These are phyloP conservation scores for Pilatotrama ljubarskyi DNA, from an alignment of 768 basidiomycete genomes.

Conservation along the genomic window DNA sequence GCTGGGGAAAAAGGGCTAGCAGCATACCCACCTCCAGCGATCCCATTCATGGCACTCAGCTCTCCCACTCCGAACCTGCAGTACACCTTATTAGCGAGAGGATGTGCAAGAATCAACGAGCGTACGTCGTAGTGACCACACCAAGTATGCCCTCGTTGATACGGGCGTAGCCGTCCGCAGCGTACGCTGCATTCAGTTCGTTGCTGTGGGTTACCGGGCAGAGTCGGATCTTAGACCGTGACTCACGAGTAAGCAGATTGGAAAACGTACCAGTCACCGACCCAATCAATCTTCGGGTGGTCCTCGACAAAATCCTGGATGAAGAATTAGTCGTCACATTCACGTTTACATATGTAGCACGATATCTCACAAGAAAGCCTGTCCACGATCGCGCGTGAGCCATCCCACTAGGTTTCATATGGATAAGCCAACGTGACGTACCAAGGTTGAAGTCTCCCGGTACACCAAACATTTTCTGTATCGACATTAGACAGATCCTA, in stretches of 20 bases:
- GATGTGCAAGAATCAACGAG: not conserved
- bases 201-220: constrained; percentile 46
- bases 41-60: constrained; percentile 81
- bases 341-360: not conserved
- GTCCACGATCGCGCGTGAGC: not conserved
- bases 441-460: constrained; percentile 88
- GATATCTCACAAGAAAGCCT: constrained; percentile 48
- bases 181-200: constrained; percentile 86
- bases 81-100: not conserved
- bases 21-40: constrained; percentile 61
- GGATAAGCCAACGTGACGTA: constrained; percentile 18
- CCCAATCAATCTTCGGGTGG: constrained; percentile 75
- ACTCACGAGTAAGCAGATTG: not conserved
- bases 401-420: not conserved
- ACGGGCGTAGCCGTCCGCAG: constrained; percentile 91
- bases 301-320: constrained; percentile 80
- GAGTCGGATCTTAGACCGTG: too few relatives aligned
- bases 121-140: constrained; percentile 77
- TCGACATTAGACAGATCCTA: not conserved
- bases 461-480: constrained; percentile 77
- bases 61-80: constrained; percentile 88
- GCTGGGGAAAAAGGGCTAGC: not conserved
- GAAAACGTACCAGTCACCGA: constrained; percentile 71
- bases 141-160: constrained; percentile 75
- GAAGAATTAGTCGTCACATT: not conserved